These are phyloP conservation scores for Pilasporangium apinafurcum DNA, from an alignment of 352 stramenopile genomes.

Conservation along the genomic window DNA sequence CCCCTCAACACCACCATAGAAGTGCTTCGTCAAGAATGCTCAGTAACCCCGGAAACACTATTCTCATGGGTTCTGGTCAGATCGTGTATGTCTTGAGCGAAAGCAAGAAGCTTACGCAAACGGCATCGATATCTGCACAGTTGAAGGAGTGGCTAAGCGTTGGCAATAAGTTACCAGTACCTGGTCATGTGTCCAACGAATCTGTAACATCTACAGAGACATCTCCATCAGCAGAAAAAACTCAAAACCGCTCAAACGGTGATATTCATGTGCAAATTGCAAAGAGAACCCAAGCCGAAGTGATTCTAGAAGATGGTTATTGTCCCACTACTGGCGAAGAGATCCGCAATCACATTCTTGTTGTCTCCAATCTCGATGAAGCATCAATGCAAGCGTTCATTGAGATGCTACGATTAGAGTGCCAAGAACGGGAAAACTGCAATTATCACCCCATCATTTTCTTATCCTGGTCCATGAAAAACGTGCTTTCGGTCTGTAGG, in stretches of 20 bases:
- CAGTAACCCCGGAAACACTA: conserved; percentile 44
- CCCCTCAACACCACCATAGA: too few relatives aligned
- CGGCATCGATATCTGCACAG: conserved; percentile 27
- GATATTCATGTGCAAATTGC: conserved; percentile 1
- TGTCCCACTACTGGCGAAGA: conserved; percentile 9
- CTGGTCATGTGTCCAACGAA: too few relatives aligned
- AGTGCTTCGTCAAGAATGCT: conserved; percentile 15
- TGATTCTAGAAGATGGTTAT: conserved; percentile 29
- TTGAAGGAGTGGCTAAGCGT: conserved; percentile 34
- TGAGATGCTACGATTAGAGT: conserved; percentile 36
- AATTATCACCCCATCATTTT: conserved; percentile 57
- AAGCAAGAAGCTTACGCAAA: conserved; percentile 50
- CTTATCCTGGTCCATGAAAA: conserved; percentile 47
- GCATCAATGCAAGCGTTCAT: conserved; percentile 40
- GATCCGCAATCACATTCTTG: conserved; percentile 51
- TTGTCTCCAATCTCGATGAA: conserved; percentile 46
- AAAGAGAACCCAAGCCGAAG: conserved; percentile 9
- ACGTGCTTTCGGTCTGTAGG: conserved; percentile 6
- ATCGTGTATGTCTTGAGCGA: conserved; percentile 68
- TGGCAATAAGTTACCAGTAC: conserved; percentile 30
- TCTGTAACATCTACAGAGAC: too few relatives aligned
- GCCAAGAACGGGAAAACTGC: conserved; percentile 18
- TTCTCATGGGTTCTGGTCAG: conserved; percentile 30
- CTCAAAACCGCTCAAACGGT: background rate
- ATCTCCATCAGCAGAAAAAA: background rate